A percentile compares a stretch with the other conserved stretches of the same genome.
phyloP scores from a whole-genome alignment of 345 rosid species.

The Camelina sativa region DNA sequence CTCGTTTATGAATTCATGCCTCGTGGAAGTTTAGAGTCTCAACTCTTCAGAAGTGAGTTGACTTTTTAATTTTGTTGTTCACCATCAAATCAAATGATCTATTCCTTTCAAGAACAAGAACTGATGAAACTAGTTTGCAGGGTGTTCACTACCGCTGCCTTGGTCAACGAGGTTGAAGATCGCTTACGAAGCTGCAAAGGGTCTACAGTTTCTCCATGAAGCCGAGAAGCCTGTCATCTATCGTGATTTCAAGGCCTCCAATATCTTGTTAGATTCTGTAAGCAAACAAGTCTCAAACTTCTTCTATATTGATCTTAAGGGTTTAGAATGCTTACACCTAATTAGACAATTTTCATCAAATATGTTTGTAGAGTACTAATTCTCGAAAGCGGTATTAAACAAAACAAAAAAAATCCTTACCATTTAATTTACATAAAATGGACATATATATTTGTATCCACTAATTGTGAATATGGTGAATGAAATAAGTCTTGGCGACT shows the following conservation, averaged over 20 bases:
- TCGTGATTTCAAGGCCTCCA: slow-evolving; percentile 87
- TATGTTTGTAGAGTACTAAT: no score
- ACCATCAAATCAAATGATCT: neutral
- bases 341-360: no score
- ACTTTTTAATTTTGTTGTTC: neutral
- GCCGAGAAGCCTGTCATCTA: slow-evolving; percentile 82
- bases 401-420: no score
- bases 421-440: no score
- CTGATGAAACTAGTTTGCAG: slow-evolving; percentile 45
- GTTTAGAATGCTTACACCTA: neutral
- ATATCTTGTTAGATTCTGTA: slow-evolving; percentile 84
- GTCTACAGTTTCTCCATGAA: slow-evolving; percentile 81
- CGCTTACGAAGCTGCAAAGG: slow-evolving; percentile 86
- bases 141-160: slow-evolving; percentile 66
- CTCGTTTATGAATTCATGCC: slow-evolving; percentile 90
- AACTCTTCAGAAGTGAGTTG: slow-evolving; percentile 76
- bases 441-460: no score
- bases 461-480: no score
- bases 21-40: slow-evolving; percentile 89
- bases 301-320: neutral
- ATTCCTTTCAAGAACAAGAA: neutral
- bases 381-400: no score
- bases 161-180: slow-evolving; percentile 89
- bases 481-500: no score
- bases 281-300: slow-evolving; percentile 1